Percentiles rank a stretch among this genome's conserved stretches.
Evolutionary conservation across 306 rosid genomes (phyloP).

Genomic region (Styphnolobium japonicum): DNA sequence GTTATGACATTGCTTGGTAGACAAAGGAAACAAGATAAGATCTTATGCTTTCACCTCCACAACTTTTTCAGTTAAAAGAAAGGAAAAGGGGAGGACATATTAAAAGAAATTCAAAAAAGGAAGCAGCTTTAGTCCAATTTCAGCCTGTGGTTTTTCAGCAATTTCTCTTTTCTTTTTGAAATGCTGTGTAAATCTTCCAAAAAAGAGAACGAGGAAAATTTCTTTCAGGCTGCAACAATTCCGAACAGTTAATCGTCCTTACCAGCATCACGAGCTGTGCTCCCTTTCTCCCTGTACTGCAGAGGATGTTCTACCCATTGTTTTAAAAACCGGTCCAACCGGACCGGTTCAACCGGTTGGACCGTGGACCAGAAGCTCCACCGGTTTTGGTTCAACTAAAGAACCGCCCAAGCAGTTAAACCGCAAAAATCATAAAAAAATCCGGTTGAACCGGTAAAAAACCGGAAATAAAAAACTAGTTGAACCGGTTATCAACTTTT

Average conservation of each 20-base stretch:
- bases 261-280: constrained; percentile 62
- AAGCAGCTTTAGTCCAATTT: constrained; percentile 9
- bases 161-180: background rate
- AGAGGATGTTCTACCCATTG: constrained; percentile 71
- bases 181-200: background rate
- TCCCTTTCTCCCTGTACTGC: constrained; percentile 69
- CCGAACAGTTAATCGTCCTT: constrained; percentile 32
- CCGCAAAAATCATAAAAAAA: no score
- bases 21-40: no score
- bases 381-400: no score
- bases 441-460: no score
- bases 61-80: constrained; percentile 2
- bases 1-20: no score
- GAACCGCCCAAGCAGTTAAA: no score
- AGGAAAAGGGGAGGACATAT: background rate
- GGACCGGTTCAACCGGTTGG: no score
- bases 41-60: constrained; percentile 10
- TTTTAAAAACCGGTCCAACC: no score
- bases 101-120: background rate
- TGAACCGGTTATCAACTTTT: no score
- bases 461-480: no score
- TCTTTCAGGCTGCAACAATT: constrained; percentile 6
- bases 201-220: background rate
- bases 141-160: background rate
- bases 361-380: no score